phyloP scores from a whole-genome alignment of 139 green algal species.

The Astrephomene gubernaculifera region DNA sequence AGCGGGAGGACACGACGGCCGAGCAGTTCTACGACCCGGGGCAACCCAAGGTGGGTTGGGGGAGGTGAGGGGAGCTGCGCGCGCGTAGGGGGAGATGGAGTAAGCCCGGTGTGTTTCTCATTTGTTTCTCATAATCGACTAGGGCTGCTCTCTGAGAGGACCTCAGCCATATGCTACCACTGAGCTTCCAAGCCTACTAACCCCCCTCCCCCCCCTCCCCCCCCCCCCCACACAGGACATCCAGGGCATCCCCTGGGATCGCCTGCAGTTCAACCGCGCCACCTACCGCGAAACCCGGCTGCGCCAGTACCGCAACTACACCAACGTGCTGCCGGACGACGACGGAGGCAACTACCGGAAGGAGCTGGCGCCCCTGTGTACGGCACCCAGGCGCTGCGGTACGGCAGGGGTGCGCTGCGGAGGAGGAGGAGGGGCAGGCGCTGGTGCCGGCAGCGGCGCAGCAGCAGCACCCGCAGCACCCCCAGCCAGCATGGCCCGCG shows the following conservation, averaged over 20 bases:
- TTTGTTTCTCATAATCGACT: too few relatives aligned
- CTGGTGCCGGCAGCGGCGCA: background rate
- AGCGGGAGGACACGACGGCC: slow-evolving; percentile 51
- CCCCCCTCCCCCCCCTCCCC: background rate
- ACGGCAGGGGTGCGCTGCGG: background rate
- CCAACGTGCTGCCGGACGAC: slow-evolving; percentile 75
- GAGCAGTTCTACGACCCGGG: slow-evolving; percentile 32
- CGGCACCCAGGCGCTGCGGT: slow-evolving; percentile 8
- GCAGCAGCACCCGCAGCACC: background rate
- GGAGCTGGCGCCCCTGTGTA: slow-evolving; percentile 39
- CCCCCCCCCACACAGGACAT: slow-evolving; percentile 30
- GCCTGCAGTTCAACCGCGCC: slow-evolving; percentile 79
- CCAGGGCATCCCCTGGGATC: slow-evolving; percentile 90
- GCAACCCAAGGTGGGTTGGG: slow-evolving; percentile 11
- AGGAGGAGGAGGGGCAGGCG: too few relatives aligned
- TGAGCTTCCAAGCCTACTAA: too few relatives aligned
- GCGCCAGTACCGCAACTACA: slow-evolving; percentile 90
- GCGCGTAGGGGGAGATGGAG: too few relatives aligned
- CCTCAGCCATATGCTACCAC: too few relatives aligned
- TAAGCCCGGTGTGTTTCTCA: too few relatives aligned
- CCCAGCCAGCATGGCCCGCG: background rate
- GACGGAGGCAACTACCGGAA: slow-evolving; percentile 26
- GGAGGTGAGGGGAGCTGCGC: too few relatives aligned
- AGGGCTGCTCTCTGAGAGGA: too few relatives aligned
- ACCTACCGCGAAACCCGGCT: slow-evolving; percentile 72